A percentile compares a stretch with the other conserved stretches of the same genome.
Conservation (phyloP, 2,329 filamentous ascomycete species). For the Hymenoscyphus albidus region DNA sequence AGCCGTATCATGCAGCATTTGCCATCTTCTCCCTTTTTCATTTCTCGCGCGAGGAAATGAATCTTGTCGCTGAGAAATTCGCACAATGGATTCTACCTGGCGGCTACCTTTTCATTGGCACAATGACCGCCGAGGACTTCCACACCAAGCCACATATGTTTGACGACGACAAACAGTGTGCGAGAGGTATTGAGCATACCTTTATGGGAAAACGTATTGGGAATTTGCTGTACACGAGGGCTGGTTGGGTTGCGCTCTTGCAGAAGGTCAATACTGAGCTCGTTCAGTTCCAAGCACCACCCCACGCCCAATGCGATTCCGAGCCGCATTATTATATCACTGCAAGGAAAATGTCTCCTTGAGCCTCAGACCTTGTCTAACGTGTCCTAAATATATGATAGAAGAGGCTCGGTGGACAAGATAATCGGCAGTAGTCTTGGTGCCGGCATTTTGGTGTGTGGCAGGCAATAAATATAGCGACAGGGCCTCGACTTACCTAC, state of each 20-base stretch:
- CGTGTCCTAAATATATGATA: too few relatives aligned
- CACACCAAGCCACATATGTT: constrained; percentile 9
- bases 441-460: too few relatives aligned
- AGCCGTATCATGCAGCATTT: constrained; percentile 14
- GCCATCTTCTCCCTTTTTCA: constrained; percentile 19
- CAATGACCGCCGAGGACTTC: constrained; percentile 16
- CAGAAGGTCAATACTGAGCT: constrained; percentile 3
- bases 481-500: too few relatives aligned
- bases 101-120: constrained; percentile 18
- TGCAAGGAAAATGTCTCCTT: neutral
- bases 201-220: constrained; percentile 20
- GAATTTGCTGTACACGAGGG: constrained; percentile 11
- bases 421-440: too few relatives aligned
- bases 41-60: constrained; percentile 16
- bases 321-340: neutral
- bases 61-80: constrained; percentile 15
- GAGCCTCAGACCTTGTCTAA: neutral
- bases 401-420: too few relatives aligned
- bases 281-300: neutral
- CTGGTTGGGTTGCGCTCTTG: constrained; percentile 10
- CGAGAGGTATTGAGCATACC: constrained; percentile 11
- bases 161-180: constrained; percentile 18
- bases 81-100: constrained; percentile 18
- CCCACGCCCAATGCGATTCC: neutral
- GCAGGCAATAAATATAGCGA: too few relatives aligned